Percentiles rank a stretch among this genome's conserved stretches.
These are phyloP conservation scores for Sporobolomyces roseus DNA, from an alignment of 768 basidiomycete genomes.

Conservation along the genomic window DNA sequence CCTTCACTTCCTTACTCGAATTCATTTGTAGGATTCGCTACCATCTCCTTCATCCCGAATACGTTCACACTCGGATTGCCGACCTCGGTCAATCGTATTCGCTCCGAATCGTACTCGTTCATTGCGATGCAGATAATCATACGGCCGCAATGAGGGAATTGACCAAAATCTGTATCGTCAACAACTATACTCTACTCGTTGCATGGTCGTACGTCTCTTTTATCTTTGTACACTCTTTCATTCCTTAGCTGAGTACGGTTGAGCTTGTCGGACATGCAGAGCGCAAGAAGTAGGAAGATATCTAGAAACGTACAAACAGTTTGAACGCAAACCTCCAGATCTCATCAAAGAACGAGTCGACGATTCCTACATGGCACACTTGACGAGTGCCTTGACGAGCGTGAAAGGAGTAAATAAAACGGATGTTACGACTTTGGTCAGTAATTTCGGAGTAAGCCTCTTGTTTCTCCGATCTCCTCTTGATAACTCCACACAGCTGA, in stretches of 20 bases:
- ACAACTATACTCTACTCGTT: constrained; percentile 85
- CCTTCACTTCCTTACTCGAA: too few relatives aligned
- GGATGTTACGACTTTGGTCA: constrained; percentile 85
- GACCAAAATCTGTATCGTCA: constrained; percentile 78
- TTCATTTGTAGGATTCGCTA: constrained; percentile 70
- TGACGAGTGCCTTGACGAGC: constrained; percentile 76
- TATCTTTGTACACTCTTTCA: not conserved
- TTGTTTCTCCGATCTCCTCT: not conserved
- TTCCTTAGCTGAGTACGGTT: not conserved
- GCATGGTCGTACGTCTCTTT: constrained; percentile 70
- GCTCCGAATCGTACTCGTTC: constrained; percentile 75
- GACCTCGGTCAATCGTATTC: constrained; percentile 75
- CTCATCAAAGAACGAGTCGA: constrained; percentile 92
- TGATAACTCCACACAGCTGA: not conserved
- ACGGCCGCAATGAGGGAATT: constrained; percentile 86
- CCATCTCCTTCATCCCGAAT: constrained; percentile 95
- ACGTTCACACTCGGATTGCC: constrained; percentile 85
- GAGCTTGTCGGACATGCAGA: constrained; percentile 51
- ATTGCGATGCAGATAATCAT: constrained; percentile 92
- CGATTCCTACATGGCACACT: constrained; percentile 75
- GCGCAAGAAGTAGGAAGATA: constrained; percentile 89
- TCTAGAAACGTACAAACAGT: constrained; percentile 83
- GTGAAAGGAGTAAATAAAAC: constrained; percentile 96
- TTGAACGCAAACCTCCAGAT: constrained; percentile 86
- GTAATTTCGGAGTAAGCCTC: constrained; percentile 75